Evolutionary conservation across 2,329 filamentous ascomycete genomes (phyloP).

Genomic region (Parastagonospora nodorum): DNA sequence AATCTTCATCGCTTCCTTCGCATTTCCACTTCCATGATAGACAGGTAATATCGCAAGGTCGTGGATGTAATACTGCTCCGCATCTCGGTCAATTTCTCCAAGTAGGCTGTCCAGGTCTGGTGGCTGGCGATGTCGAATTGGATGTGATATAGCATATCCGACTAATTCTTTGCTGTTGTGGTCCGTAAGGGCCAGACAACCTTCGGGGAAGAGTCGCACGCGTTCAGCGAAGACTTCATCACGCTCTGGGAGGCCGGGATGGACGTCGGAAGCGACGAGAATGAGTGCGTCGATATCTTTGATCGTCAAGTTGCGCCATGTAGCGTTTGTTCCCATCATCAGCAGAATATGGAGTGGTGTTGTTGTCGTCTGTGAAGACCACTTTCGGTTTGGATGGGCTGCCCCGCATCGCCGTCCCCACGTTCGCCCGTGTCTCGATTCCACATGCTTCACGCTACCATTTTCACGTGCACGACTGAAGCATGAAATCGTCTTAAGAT

Average conservation of each 20-base stretch:
- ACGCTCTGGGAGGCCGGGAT: conserved; percentile 20
- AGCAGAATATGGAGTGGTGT: no score
- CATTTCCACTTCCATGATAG: conserved; percentile 10
- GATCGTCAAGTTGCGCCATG: background rate
- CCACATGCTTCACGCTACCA: no score
- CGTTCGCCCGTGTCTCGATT: no score
- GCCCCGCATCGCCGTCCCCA: no score
- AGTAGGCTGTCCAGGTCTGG: conserved; percentile 16
- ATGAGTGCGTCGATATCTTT: conserved; percentile 8
- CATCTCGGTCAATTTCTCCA: conserved; percentile 4
- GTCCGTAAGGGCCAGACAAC: conserved; percentile 17
- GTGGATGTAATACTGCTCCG: conserved; percentile 26
- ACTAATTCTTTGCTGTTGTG: conserved; percentile 1
- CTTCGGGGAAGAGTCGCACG: conserved; percentile 14
- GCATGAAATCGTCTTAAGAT: background rate
- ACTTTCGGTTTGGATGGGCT: no score
- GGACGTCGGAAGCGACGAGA: conserved; percentile 12
- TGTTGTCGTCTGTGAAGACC: no score
- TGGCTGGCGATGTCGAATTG: conserved; percentile 11
- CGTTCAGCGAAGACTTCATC: conserved; percentile 20
- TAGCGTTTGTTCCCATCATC: background rate
- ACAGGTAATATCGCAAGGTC: conserved; percentile 22
- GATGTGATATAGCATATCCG: conserved; percentile 25
- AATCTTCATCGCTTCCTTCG: conserved; percentile 3
- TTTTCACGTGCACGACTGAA: no score